Percentiles rank a stretch among this genome's conserved stretches.
These are phyloP conservation scores for Acanthochlamys bracteata DNA, from an alignment of 106 monocot species.

Conservation along the genomic window DNA sequence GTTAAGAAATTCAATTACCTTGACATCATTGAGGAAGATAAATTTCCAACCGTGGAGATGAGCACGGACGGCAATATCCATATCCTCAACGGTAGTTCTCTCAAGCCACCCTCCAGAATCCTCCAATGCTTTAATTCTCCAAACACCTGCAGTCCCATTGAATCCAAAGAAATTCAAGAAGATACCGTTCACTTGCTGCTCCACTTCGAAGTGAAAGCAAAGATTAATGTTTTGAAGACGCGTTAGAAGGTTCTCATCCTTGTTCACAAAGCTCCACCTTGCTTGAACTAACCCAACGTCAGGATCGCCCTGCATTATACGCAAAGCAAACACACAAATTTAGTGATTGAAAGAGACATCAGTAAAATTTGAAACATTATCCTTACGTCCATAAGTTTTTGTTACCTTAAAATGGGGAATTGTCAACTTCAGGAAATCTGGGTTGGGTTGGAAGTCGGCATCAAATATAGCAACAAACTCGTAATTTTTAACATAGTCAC, in stretches of 20 bases:
- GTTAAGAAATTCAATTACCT: slow-evolving; percentile 17
- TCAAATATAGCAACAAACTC: slow-evolving; percentile 71
- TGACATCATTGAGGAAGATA: slow-evolving; percentile 53
- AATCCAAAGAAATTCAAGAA: slow-evolving; percentile 52
- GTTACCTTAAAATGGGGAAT: slow-evolving; percentile 69
- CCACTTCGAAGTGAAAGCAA: slow-evolving; percentile 55
- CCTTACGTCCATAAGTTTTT: not conserved
- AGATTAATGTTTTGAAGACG: slow-evolving; percentile 59
- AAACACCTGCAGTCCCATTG: slow-evolving; percentile 45
- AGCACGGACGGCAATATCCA: slow-evolving; percentile 21
- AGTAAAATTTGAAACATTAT: not conserved
- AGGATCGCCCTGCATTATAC: slow-evolving; percentile 26
- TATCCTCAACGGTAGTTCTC: slow-evolving; percentile 16
- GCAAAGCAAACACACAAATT: not conserved
- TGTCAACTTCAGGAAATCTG: slow-evolving; percentile 64
- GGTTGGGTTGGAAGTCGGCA: slow-evolving; percentile 60
- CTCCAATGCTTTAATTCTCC: slow-evolving; percentile 40
- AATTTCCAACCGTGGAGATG: slow-evolving; percentile 54
- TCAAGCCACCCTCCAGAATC: slow-evolving; percentile 38
- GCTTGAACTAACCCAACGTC: slow-evolving; percentile 49
- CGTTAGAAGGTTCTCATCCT: slow-evolving; percentile 42
- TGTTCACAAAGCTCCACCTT: slow-evolving; percentile 53
- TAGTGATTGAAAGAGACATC: not conserved
- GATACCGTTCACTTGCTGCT: slow-evolving; percentile 41
- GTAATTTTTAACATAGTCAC: slow-evolving; percentile 56